Evolutionary conservation across 2,329 filamentous ascomycete species (phyloP), one percentile per base, ranked within the genome.

Genomic region (Fusarium denticulatum): DNA sequence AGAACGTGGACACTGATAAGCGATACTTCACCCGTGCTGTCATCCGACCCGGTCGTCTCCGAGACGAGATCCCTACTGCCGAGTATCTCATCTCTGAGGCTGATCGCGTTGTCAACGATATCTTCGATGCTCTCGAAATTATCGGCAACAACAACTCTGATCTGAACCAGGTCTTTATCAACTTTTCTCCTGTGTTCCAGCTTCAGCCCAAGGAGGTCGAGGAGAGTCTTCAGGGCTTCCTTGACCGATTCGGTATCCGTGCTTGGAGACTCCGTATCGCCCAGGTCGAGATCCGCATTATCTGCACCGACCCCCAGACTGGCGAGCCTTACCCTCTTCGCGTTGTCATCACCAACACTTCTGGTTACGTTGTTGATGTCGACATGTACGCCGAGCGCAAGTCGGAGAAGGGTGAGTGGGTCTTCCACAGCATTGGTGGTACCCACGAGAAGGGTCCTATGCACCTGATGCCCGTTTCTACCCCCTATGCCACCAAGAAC

Each of bases 161-260:
- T 88, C 89, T 99, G 81, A 99, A 99, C 88, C 96, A 99, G 86
- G 96, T 99, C 88, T 99, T 99, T 88, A 96, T 99, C 88, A 98
- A 99, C 89, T 99, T 99, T 87, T 96, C 94, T 0, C 94, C 95
- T 15, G 94, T 98, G 67, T 98, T 99, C 91, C 94, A 95, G 81
- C 90, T 99, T 55, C 88, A 94, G 79, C 95, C 96, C 7, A 86
- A 90, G 67, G 94, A 98, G 85, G 94, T 99, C 22, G 95, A 98
- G 85, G 90, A 97, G 83, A 96, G 94, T 36, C 90, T 99, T 30
- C 94, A 93, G 80, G 95, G 95, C 63, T 99, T 99, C 91, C 87
- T 99, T 76, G 96, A 98, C 80, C 94, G 96, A 72, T 99, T 98
- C 79, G 96, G 96, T 76, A 93, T 94, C 76, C 94, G 96, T 79